Evolutionary conservation across 768 basidiomycete species (phyloP).

Genomic region (Lentinus brumalis): DNA sequence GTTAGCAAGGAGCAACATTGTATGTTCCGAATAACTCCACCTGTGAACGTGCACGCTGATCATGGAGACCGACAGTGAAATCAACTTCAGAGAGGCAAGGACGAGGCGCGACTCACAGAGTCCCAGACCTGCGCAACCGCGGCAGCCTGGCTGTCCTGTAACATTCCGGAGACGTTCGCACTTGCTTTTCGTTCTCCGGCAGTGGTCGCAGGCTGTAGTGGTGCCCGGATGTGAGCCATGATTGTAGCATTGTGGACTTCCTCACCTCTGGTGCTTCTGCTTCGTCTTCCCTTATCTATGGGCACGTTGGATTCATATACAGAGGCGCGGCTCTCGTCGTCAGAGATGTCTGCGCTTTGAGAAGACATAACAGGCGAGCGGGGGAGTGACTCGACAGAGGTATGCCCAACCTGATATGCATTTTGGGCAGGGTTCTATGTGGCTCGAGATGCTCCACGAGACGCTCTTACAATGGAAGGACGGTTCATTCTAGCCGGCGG

Average conservation of each 20-base stretch:
- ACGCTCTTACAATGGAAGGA: too few species aligned
- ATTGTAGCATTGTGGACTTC: not conserved
- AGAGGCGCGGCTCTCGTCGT: slow-evolving; percentile 26
- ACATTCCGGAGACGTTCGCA: slow-evolving; percentile 32
- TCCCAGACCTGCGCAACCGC: slow-evolving; percentile 32
- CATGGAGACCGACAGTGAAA: not conserved
- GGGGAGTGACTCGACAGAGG: slow-evolving; percentile 5
- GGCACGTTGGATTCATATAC: slow-evolving; percentile 9
- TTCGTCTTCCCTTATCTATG: slow-evolving; percentile 13
- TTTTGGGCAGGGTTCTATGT: not conserved
- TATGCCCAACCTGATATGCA: slow-evolving; percentile 10
- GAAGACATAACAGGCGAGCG: slow-evolving; percentile 20
- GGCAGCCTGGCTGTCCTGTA: slow-evolving; percentile 26
- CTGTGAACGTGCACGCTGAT: slow-evolving; percentile 31
- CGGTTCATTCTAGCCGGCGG: too few species aligned
- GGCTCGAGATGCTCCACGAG: too few species aligned
- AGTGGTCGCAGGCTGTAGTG: slow-evolving; percentile 38
- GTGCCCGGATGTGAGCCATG: not conserved
- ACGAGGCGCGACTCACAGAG: slow-evolving; percentile 24
- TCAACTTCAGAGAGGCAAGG: not conserved
- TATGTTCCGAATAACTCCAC: slow-evolving; percentile 3
- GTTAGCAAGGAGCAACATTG: not conserved
- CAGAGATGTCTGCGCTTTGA: slow-evolving; percentile 26
- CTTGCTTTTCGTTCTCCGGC: slow-evolving; percentile 40
- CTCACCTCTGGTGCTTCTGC: slow-evolving; percentile 31